Evolutionary conservation across 192 early-diverging fungal species (phyloP).

Genomic region (Haplosporangium gracile): DNA sequence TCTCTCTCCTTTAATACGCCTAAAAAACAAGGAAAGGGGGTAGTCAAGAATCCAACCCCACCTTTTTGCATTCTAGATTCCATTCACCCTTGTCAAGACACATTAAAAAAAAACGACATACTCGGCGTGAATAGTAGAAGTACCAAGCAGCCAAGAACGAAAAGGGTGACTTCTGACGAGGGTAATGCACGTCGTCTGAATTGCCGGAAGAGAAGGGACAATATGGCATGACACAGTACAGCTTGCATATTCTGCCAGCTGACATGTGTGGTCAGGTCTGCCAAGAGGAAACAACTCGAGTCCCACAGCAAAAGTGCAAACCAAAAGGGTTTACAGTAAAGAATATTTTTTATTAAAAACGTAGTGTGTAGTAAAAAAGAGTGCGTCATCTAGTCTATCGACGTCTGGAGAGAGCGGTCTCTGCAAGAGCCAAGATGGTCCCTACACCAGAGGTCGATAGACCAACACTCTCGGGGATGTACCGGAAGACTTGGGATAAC

Average conservation of each 20-base stretch:
- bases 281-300: background rate
- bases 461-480: constrained; percentile 28
- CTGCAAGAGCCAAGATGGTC: constrained; percentile 39
- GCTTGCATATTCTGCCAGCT: too few species aligned
- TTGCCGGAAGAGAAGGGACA: too few species aligned
- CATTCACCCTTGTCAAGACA: too few species aligned
- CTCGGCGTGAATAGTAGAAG: too few species aligned
- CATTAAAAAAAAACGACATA: too few species aligned
- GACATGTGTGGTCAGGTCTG: background rate
- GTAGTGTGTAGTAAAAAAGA: too few species aligned
- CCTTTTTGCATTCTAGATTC: too few species aligned
- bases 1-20: too few species aligned
- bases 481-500: constrained; percentile 36
- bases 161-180: too few species aligned
- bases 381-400: background rate
- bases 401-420: constrained; percentile 22
- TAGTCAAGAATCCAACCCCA: background rate
- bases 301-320: background rate
- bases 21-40: background rate
- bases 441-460: constrained; percentile 42
- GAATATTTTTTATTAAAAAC: background rate
- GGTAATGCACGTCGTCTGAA: too few species aligned
- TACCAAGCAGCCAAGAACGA: too few species aligned
- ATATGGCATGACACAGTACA: too few species aligned
- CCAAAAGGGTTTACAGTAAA: background rate